These are phyloP conservation scores for Phytopythium helicoides DNA, from an alignment of 352 stramenopile genomes.

Conservation along the genomic window DNA sequence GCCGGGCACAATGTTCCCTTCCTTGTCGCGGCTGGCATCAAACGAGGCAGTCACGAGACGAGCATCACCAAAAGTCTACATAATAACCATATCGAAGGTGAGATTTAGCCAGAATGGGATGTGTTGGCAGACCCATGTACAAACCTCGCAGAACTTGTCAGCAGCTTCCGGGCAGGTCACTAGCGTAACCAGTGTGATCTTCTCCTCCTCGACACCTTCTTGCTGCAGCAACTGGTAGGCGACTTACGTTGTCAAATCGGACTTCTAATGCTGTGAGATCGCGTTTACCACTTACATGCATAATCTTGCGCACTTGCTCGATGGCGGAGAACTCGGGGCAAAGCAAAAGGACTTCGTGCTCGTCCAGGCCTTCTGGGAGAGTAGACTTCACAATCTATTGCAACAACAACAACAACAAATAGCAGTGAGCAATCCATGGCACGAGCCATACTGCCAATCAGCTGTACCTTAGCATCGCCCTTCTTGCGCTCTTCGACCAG, in stretches of 20 bases:
- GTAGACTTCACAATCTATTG: conserved; percentile 40
- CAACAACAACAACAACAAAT: too few relatives aligned
- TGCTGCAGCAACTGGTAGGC: conserved; percentile 54
- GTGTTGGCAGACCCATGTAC: neutral
- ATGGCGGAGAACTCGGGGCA: conserved; percentile 62
- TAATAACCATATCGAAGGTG: neutral
- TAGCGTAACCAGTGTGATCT: conserved; percentile 79
- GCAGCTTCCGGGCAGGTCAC: conserved; percentile 79
- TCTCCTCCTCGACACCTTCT: conserved; percentile 66
- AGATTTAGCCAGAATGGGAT: too few relatives aligned
- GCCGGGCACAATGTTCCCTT: conserved; percentile 65
- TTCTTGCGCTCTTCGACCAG: conserved; percentile 47
- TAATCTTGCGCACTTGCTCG: conserved; percentile 66
- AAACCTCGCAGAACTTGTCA: conserved; percentile 77
- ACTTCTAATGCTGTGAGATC: too few relatives aligned
- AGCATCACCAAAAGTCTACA: conserved; percentile 61
- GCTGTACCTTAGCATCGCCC: conserved; percentile 45
- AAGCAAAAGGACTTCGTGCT: conserved; percentile 64
- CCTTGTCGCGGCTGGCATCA: conserved; percentile 50
- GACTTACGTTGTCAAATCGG: neutral
- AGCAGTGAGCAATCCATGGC: neutral
- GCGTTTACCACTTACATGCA: conserved; percentile 42
- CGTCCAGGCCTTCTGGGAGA: conserved; percentile 65
- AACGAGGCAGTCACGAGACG: conserved; percentile 79
- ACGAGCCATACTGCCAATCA: neutral